These are phyloP conservation scores for Candida pseudoviswanathii DNA, from an alignment of 1,139 yeast species.

Conservation along the genomic window DNA sequence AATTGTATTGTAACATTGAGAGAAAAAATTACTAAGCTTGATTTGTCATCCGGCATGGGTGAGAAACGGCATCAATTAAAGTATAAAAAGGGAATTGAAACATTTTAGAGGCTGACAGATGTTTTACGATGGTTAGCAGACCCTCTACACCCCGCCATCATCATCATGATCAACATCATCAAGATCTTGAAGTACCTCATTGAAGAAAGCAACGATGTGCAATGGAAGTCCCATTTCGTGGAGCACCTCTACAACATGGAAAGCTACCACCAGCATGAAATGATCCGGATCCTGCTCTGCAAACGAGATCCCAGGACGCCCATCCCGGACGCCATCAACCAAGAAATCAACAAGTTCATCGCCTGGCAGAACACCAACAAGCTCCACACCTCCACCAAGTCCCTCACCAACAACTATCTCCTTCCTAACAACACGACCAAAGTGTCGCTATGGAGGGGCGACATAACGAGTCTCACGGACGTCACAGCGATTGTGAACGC, in stretches of 20 bases:
- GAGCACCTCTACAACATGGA: conserved; percentile 8
- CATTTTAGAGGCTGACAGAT: too few relatives aligned
- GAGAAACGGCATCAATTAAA: not conserved
- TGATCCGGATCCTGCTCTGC: conserved; percentile 8
- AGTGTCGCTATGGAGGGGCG: conserved; percentile 13
- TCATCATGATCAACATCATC: conserved; percentile 4
- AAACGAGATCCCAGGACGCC: conserved; percentile 5
- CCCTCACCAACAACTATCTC: conserved; percentile 2
- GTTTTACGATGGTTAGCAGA: too few relatives aligned
- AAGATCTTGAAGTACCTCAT: conserved; percentile 4
- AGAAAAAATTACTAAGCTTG: not conserved
- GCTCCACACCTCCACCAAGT: conserved; percentile 1
- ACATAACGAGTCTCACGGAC: conserved; percentile 11
- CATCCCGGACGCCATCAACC: conserved; percentile 6
- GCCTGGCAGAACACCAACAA: conserved; percentile 6
- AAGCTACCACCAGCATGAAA: conserved; percentile 9
- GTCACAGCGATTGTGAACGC: conserved; percentile 13
- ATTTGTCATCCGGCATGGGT: conserved; percentile 1
- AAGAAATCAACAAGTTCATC: conserved; percentile 7
- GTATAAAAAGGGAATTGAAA: not conserved
- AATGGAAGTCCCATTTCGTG: conserved; percentile 5
- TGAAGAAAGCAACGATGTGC: conserved; percentile 4
- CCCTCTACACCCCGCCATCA: too few relatives aligned
- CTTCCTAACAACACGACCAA: conserved; percentile 1
- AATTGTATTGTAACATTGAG: not conserved